Conservation (phyloP, 352 stramenopile genomes). For the Phytophthora capsici region DNA sequence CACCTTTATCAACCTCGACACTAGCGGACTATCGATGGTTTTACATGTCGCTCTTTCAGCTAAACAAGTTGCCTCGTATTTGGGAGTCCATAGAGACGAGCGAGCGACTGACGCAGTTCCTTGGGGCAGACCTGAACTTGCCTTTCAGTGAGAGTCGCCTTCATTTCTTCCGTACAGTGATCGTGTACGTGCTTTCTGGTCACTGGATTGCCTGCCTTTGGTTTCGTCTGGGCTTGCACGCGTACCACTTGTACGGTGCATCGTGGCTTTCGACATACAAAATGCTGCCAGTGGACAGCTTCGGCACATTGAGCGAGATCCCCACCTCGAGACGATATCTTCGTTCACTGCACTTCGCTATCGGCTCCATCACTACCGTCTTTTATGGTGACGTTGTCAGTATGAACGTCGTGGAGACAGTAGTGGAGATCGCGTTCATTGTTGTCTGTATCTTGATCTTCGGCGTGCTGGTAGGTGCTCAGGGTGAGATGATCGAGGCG, state of each 20-base stretch:
- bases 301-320: slow-evolving; percentile 49
- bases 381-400: slow-evolving; percentile 78
- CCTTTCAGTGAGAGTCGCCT: slow-evolving; percentile 55
- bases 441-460: slow-evolving; percentile 76
- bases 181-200: slow-evolving; percentile 55
- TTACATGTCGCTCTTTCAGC: slow-evolving; percentile 62
- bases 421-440: slow-evolving; percentile 65
- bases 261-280: slow-evolving; percentile 64
- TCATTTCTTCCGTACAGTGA: slow-evolving; percentile 58
- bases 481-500: slow-evolving; percentile 65
- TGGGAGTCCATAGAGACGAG: slow-evolving; percentile 53
- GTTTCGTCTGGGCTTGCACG: slow-evolving; percentile 57
- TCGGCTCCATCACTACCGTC: slow-evolving; percentile 70
- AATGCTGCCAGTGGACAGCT: slow-evolving; percentile 61
- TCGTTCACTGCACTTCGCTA: slow-evolving; percentile 63
- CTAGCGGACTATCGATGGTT: slow-evolving; percentile 50
- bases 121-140: slow-evolving; percentile 59
- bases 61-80: slow-evolving; percentile 69
- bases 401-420: slow-evolving; percentile 63
- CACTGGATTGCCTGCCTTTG: slow-evolving; percentile 81
- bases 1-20: slow-evolving; percentile 24
- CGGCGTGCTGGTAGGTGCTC: slow-evolving; percentile 66
- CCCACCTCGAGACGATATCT: slow-evolving; percentile 55
- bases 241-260: slow-evolving; percentile 50
- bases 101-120: slow-evolving; percentile 59